These are phyloP conservation scores for Lentinula edodes DNA, from an alignment of 768 basidiomycete genomes.

Conservation along the genomic window DNA sequence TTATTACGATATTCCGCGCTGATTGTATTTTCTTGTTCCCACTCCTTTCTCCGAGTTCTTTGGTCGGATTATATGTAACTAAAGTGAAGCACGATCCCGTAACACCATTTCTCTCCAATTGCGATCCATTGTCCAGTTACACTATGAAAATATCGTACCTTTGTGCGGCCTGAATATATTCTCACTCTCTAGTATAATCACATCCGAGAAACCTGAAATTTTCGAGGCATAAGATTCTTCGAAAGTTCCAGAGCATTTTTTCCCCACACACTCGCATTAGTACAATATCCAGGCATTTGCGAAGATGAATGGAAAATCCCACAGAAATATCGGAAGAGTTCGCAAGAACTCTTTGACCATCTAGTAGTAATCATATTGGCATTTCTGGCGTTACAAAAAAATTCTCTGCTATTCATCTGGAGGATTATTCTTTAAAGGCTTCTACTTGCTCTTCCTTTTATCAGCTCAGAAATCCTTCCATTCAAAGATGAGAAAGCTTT, in stretches of 20 bases:
- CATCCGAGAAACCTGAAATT: slow-evolving; percentile 31
- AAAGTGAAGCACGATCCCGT: no score
- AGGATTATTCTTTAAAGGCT: background rate
- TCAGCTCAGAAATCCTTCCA: background rate
- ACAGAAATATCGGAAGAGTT: slow-evolving; percentile 20
- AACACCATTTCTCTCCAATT: no score
- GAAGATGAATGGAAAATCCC: no score
- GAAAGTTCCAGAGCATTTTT: slow-evolving; percentile 26
- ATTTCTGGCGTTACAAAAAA: no score
- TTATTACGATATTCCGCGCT: background rate
- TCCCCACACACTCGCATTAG: no score
- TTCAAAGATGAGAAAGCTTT: background rate
- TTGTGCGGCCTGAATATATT: slow-evolving; percentile 5
- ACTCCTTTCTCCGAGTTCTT: no score
- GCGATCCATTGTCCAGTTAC: slow-evolving; percentile 37
- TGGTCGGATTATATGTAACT: no score
- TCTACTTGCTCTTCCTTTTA: background rate
- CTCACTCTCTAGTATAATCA: slow-evolving; percentile 24
- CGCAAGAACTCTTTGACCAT: background rate
- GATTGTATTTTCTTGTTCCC: no score
- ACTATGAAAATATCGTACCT: background rate
- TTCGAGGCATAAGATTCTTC: slow-evolving; percentile 40
- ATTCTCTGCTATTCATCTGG: no score
- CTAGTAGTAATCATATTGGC: no score
- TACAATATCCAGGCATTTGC: no score